phyloP scores from a whole-genome alignment of 192 early-diverging fungal genomes.

The Coemansia sp. region DNA sequence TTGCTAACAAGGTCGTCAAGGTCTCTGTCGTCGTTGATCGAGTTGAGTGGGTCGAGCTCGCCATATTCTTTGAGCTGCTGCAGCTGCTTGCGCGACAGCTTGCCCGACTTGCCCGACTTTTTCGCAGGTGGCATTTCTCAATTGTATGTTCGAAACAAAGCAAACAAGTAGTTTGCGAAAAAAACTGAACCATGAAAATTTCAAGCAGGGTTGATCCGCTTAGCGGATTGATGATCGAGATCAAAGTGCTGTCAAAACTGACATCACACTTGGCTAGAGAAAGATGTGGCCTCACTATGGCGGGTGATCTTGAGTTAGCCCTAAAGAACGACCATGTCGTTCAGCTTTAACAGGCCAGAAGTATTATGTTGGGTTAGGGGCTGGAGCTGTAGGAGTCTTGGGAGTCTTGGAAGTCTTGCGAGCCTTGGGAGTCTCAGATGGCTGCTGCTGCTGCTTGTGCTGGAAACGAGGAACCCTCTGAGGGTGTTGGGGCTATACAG shows the following conservation, averaged over 20 bases:
- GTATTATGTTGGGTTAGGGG: too few species aligned
- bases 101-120: slow-evolving; percentile 35
- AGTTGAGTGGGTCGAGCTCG: slow-evolving; percentile 58
- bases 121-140: slow-evolving; percentile 43
- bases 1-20: slow-evolving; percentile 49
- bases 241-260: background rate
- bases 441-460: too few species aligned
- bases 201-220: background rate
- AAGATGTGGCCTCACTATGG: too few species aligned
- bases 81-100: slow-evolving; percentile 50
- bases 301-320: too few species aligned
- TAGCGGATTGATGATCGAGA: background rate
- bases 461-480: too few species aligned
- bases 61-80: slow-evolving; percentile 70
- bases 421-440: too few species aligned
- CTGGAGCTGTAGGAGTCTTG: too few species aligned
- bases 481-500: too few species aligned
- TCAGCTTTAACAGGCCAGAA: too few species aligned
- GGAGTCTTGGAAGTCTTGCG: too few species aligned
- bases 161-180: background rate
- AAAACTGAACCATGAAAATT: background rate
- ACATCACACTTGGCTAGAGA: too few species aligned
- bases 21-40: slow-evolving; percentile 28
- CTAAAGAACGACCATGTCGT: too few species aligned
- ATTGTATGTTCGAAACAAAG: background rate